Evolutionary conservation across 2,329 filamentous ascomycete species (phyloP).

Genomic region (Cladosporium halotolerans): DNA sequence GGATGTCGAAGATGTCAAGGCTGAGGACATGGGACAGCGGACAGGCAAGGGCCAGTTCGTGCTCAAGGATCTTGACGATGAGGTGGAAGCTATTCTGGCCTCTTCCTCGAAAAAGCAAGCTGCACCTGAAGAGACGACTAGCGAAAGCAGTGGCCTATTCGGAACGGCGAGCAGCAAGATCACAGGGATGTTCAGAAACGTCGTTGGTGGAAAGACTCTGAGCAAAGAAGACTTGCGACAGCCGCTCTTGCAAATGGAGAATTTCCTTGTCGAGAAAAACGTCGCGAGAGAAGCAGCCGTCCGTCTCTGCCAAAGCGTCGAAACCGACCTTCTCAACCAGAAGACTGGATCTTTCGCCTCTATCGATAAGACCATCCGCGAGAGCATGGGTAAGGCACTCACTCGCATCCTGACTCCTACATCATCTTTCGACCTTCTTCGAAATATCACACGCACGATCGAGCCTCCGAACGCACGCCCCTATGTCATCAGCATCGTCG

Average conservation of each 20-base stretch:
- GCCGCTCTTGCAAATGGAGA: constrained; percentile 91
- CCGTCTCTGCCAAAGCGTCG: constrained; percentile 83
- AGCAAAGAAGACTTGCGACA: constrained; percentile 85
- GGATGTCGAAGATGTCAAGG: constrained; percentile 66
- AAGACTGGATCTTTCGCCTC: constrained; percentile 85
- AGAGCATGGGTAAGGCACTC: constrained; percentile 85
- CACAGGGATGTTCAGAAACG: constrained; percentile 83
- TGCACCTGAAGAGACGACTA: constrained; percentile 50
- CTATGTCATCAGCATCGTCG: constrained; percentile 96
- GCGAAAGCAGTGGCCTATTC: constrained; percentile 59
- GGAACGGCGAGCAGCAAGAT: constrained; percentile 76
- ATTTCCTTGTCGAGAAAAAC: constrained; percentile 90
- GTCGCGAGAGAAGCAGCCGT: constrained; percentile 91
- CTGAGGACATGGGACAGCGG: constrained; percentile 75
- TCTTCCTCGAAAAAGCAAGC: constrained; percentile 64
- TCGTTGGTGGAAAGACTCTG: constrained; percentile 88
- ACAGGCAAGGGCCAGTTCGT: constrained; percentile 89
- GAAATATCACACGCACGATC: constrained; percentile 78
- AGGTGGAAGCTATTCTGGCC: constrained; percentile 83
- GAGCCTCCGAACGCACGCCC: constrained; percentile 62
- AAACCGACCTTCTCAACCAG: constrained; percentile 80
- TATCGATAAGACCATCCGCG: constrained; percentile 71
- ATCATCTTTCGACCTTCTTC: constrained; percentile 85
- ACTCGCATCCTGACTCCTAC: constrained; percentile 95
- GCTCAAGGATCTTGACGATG: constrained; percentile 84